Percentiles rank a stretch among this genome's conserved stretches.
phyloP scores from a whole-genome alignment of 2,329 filamentous ascomycete species.

The Epicoccum nigrum region DNA sequence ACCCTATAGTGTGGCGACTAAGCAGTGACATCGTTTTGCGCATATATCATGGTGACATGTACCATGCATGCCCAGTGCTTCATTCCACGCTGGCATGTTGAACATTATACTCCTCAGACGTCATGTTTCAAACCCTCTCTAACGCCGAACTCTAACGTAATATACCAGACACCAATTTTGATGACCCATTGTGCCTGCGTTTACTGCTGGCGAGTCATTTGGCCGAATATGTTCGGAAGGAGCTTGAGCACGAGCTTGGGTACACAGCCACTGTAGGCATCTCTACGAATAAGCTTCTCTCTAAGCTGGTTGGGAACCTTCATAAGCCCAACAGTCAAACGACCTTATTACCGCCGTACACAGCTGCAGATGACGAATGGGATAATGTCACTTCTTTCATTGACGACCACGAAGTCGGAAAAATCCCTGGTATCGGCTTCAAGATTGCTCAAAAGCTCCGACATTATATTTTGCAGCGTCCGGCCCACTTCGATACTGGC shows the following conservation, averaged over 20 bases:
- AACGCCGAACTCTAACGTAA: conserved; percentile 1
- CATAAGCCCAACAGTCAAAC: conserved; percentile 92
- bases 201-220: conserved; percentile 82
- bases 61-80: background rate
- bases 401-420: conserved; percentile 75
- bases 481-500: conserved; percentile 52
- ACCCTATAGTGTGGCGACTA: conserved; percentile 4
- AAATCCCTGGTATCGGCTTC: conserved; percentile 84
- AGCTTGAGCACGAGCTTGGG: conserved; percentile 75
- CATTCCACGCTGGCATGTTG: background rate
- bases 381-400: conserved; percentile 71
- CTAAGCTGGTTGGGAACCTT: conserved; percentile 81
- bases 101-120: background rate
- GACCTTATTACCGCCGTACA: conserved; percentile 72
- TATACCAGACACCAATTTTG: background rate
- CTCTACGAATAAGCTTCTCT: conserved; percentile 82
- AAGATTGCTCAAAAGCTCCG: conserved; percentile 75
- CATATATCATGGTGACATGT: background rate
- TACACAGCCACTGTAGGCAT: conserved; percentile 90
- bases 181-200: conserved; percentile 58
- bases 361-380: conserved; percentile 29
- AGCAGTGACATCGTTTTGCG: conserved; percentile 1
- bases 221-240: conserved; percentile 72
- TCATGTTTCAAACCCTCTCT: conserved; percentile 6
- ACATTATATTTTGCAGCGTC: conserved; percentile 60